These are phyloP conservation scores for Neurospora sp. DNA, from an alignment of 495 filamentous ascomycete species.

Conservation along the genomic window DNA sequence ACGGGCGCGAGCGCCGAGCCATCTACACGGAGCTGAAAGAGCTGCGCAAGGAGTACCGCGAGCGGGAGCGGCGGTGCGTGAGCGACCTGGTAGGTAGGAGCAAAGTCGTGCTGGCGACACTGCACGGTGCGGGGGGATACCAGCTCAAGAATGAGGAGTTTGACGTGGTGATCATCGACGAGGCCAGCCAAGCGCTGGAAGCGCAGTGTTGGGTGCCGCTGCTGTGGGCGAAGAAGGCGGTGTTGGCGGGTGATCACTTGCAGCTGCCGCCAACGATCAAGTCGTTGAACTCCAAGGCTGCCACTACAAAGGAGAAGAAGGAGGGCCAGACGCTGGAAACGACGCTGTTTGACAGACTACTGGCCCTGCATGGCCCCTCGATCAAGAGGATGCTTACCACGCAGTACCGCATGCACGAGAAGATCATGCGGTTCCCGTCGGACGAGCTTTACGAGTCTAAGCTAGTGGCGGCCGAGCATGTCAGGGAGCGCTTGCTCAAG, in stretches of 20 bases:
- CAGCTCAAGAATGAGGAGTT: slow-evolving; percentile 75
- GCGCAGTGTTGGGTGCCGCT: slow-evolving; percentile 98
- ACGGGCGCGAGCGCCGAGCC: slow-evolving; percentile 64
- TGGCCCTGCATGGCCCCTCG: slow-evolving; percentile 65
- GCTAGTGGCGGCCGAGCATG: slow-evolving; percentile 67
- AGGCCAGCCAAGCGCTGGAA: slow-evolving; percentile 91
- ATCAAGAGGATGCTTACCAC: slow-evolving; percentile 96
- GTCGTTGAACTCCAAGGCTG: slow-evolving; percentile 49
- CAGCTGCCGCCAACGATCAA: slow-evolving; percentile 95
- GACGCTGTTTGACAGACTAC: slow-evolving; percentile 83
- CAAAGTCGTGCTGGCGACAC: slow-evolving; percentile 81
- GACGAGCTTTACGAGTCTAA: slow-evolving; percentile 74
- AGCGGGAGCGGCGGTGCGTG: slow-evolving; percentile 74
- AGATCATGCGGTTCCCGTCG: slow-evolving; percentile 91
- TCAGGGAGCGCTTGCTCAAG: slow-evolving; percentile 62
- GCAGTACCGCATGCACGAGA: slow-evolving; percentile 96
- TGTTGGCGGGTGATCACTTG: slow-evolving; percentile 89
- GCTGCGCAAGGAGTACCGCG: slow-evolving; percentile 78
- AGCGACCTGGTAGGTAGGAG: slow-evolving; percentile 61
- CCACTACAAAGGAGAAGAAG: slow-evolving; percentile 13
- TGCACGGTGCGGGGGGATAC: slow-evolving; percentile 84
- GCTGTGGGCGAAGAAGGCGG: slow-evolving; percentile 66
- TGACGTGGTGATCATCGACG: slow-evolving; percentile 91
- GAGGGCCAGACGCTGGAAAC: slow-evolving; percentile 56
- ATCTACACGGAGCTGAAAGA: slow-evolving; percentile 81